Evolutionary conservation across 1,284 basidiomycete genomes (phyloP).

Genomic region (Coriolopsis trogii): DNA sequence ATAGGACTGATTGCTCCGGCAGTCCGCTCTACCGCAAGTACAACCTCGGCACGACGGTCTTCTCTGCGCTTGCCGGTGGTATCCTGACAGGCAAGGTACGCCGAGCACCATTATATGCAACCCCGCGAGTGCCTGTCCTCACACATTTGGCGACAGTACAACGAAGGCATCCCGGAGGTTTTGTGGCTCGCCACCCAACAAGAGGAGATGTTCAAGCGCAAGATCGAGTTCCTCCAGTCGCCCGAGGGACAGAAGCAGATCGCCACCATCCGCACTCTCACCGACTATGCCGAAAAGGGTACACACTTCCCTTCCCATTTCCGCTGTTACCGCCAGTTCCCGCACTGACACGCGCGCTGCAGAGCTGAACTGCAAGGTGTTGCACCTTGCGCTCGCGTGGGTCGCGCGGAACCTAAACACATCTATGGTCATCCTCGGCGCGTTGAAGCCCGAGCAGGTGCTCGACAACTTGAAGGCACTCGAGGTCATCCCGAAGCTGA

Average conservation of each 20-base stretch:
- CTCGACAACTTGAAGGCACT: conserved; percentile 73
- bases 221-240: conserved; percentile 30
- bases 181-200: conserved; percentile 63
- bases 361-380: conserved; percentile 58
- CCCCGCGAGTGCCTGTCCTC: neutral
- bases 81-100: conserved; percentile 70
- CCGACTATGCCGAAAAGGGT: conserved; percentile 63
- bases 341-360: neutral
- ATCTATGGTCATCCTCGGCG: conserved; percentile 60
- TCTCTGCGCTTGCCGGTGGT: conserved; percentile 75
- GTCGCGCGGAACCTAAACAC: conserved; percentile 64
- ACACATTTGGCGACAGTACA: too few species aligned
- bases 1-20: too few species aligned
- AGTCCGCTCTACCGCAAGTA: conserved; percentile 65
- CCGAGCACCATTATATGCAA: neutral
- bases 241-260: conserved; percentile 66
- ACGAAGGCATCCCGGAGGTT: conserved; percentile 53
- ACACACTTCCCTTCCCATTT: neutral
- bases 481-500: conserved; percentile 71
- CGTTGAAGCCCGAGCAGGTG: conserved; percentile 60
- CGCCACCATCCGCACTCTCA: conserved; percentile 67
- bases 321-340: too few species aligned
- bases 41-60: conserved; percentile 69
- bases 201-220: conserved; percentile 40
- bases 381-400: conserved; percentile 76